Evolutionary conservation across 2,329 filamentous ascomycete species (phyloP).

Genomic region (Polytolypa hystricis): DNA sequence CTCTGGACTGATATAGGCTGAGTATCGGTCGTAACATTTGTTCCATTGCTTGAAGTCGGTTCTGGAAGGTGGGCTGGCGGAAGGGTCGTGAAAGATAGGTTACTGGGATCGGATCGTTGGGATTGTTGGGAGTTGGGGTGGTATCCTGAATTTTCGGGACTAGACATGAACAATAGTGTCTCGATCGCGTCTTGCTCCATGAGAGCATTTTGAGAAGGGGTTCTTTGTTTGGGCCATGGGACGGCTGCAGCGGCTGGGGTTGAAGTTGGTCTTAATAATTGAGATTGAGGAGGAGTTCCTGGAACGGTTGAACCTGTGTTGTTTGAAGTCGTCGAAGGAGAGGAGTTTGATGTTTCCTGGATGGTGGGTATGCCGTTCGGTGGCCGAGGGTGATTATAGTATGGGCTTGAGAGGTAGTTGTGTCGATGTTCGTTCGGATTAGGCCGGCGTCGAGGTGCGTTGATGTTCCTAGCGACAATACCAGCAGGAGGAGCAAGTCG

Average conservation of each 20-base stretch:
- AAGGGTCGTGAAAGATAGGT: conserved; percentile 10
- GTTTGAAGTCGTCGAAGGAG: conserved; percentile 12
- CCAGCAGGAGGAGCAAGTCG: conserved; percentile 35
- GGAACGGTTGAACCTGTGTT: conserved; percentile 17
- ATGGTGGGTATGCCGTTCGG: conserved; percentile 23
- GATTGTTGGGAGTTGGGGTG: conserved; percentile 25
- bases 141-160: conserved; percentile 37
- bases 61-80: conserved; percentile 12
- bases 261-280: conserved; percentile 14
- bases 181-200: conserved; percentile 43
- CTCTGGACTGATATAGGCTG: too few relatives aligned
- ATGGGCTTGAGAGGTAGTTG: conserved; percentile 4
- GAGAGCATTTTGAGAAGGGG: conserved; percentile 32
- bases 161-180: conserved; percentile 40
- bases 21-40: conserved; percentile 8
- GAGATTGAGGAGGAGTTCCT: conserved; percentile 22
- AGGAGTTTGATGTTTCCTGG: conserved; percentile 4
- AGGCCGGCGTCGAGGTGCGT: conserved; percentile 24
- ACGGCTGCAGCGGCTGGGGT: conserved; percentile 12
- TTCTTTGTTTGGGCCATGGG: conserved; percentile 19
- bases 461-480: conserved; percentile 25
- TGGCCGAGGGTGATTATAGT: conserved; percentile 17
- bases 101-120: conserved; percentile 9
- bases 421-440: conserved; percentile 21
- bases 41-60: conserved; percentile 12